These are phyloP conservation scores for Dryadomyces quercivorus DNA, from an alignment of 2,329 filamentous ascomycete species.

Conservation along the genomic window DNA sequence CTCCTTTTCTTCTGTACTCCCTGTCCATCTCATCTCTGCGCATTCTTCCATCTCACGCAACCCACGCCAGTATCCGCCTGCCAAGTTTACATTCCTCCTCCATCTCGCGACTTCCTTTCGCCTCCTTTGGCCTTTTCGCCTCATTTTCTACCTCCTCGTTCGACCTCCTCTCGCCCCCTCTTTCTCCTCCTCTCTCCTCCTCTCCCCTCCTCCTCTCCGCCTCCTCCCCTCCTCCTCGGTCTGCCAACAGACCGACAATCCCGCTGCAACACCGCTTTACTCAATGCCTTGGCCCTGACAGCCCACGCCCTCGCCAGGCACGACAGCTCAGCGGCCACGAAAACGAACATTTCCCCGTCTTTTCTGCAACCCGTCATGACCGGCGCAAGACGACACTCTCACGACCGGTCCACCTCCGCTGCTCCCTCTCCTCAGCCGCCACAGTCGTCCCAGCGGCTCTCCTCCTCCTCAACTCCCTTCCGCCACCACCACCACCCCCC, in stretches of 20 bases:
- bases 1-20: not conserved
- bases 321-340: not conserved
- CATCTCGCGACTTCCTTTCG: too few species aligned
- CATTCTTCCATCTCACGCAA: not conserved
- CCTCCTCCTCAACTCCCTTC: not conserved
- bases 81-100: too few species aligned
- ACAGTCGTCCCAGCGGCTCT: too few species aligned
- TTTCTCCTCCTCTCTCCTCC: too few species aligned
- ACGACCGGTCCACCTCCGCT: not conserved
- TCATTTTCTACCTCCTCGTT: too few species aligned
- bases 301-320: not conserved
- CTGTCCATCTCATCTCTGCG: not conserved
- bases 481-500: not conserved
- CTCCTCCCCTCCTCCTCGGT: too few species aligned
- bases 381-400: not conserved
- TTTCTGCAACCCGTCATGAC: not conserved
- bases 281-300: not conserved
- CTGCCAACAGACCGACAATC: too few species aligned
- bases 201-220: too few species aligned
- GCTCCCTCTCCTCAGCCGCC: not conserved
- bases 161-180: too few species aligned
- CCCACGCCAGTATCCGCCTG: too few species aligned
- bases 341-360: not conserved
- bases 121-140: too few species aligned
- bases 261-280: not conserved